Base-by-base conservation (phyloP, 306 rosid genomes). In the Trifolium fragiferum region DNA sequence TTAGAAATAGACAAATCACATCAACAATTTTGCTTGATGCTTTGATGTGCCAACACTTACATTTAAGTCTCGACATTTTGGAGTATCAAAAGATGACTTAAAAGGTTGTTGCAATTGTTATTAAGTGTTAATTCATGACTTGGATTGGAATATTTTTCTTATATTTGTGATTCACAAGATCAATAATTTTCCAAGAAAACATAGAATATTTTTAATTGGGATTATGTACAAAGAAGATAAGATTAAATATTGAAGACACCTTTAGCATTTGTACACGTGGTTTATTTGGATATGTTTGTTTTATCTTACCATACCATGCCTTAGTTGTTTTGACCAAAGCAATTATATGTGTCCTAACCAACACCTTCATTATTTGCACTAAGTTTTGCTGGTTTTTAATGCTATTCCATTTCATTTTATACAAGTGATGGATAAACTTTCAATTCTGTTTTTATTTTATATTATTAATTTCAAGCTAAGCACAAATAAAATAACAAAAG, bases 191-290 rank as follows among this genome's bases (percentile, higher is more conserved):
- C 30, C 19, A 57, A 16, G 58, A 54, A 81, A 62, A 43, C 53
- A 62, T 23, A 63, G 3, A 10, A 37, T 64, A 18, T 10, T 10
- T 18, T 16, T 38, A 9, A 18, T 66, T 66, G 40, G 25, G 62
- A 7, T 43, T 10, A 41, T 2, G 16, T 21, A 55, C 18, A 61
- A 18, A 64, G 49, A 81, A n/a, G 85, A 81, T 76, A 81, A 76
- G 65, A 8, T 76, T 71, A 37, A 72, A 76, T 44, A 75, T 15
- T 59, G 4, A 38, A 63, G 74, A 72, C 49, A 55, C 8, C 30
- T 75, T 69, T 54, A 60, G 55, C 58, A 68, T 41, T 27, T 57
- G 46, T 53, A 73, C 69, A 68, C 73, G 70, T 77, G 76, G 64
- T 14, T 25, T 59, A 20, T 59, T 77, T 7, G 35, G 41, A 72